Evolutionary conservation across 768 basidiomycete species (phyloP).

Genomic region (Imleria badia): DNA sequence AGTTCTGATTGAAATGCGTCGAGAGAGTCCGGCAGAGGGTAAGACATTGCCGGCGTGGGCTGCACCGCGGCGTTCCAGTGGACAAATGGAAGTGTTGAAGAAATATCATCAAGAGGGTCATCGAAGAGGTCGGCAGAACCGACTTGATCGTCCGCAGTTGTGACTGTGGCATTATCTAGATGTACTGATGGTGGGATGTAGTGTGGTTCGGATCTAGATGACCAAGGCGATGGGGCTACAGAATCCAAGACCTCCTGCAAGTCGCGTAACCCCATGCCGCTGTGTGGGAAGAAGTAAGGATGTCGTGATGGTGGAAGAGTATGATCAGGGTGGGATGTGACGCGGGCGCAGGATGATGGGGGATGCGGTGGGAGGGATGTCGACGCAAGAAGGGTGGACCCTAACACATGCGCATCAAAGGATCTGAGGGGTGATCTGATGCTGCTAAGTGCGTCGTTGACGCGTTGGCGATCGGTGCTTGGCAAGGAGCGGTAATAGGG

Average conservation of each 20-base stretch:
- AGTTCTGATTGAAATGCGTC: constrained; percentile 39
- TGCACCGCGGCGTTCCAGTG: constrained; percentile 28
- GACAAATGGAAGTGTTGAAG: constrained; percentile 20
- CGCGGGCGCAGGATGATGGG: background rate
- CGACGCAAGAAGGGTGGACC: constrained; percentile 12
- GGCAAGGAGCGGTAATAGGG: constrained; percentile 38
- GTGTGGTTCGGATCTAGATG: constrained; percentile 21
- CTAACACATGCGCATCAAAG: constrained; percentile 17
- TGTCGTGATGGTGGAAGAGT: background rate
- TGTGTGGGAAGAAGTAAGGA: constrained; percentile 14
- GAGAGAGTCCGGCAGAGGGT: constrained; percentile 12
- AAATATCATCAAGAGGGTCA: constrained; percentile 16
- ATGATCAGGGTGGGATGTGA: constrained; percentile 8
- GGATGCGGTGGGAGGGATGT: constrained; percentile 3
- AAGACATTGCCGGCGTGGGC: background rate
- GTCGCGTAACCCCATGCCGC: constrained; percentile 7
- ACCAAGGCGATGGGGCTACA: background rate
- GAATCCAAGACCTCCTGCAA: constrained; percentile 13
- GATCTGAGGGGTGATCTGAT: constrained; percentile 9
- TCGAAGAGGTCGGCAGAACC: constrained; percentile 7
- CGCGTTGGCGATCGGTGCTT: constrained; percentile 26
- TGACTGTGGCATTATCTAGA: constrained; percentile 1
- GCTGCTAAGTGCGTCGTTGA: constrained; percentile 25
- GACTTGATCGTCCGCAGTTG: constrained; percentile 3
- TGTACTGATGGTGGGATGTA: constrained; percentile 6